phyloP scores from a whole-genome alignment of 345 rosid species.

The Arabis alpina region DNA sequence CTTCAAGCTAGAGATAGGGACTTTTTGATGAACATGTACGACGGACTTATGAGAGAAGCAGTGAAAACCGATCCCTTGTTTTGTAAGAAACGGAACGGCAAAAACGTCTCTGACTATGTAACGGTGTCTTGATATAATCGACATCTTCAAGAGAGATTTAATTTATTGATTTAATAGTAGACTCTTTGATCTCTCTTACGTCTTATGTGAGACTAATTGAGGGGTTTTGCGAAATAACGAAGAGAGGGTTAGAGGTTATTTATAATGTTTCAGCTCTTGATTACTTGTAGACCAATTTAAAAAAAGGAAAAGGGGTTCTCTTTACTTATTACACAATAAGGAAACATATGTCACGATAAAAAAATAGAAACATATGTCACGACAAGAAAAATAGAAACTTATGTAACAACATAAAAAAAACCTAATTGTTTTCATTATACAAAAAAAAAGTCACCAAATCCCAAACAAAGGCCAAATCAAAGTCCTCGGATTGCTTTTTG shows the following conservation, averaged over 20 bases:
- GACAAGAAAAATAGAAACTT: too few relatives aligned
- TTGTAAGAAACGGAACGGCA: slow-evolving; percentile 20
- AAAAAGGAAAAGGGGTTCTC: too few relatives aligned
- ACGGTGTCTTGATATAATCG: background rate
- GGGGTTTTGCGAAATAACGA: background rate
- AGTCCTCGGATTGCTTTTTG: too few relatives aligned
- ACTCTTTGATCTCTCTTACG: background rate
- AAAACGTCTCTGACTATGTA: background rate
- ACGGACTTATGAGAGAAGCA: background rate
- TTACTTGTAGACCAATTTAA: too few relatives aligned
- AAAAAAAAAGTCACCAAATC: too few relatives aligned
- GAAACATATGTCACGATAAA: background rate
- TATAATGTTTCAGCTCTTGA: too few relatives aligned
- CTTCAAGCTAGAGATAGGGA: background rate
- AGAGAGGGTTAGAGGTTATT: background rate
- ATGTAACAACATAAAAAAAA: too few relatives aligned
- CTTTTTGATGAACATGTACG: slow-evolving; percentile 14
- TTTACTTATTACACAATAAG: background rate
- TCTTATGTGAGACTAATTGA: background rate
- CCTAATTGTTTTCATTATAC: too few relatives aligned
- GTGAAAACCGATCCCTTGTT: slow-evolving; percentile 6
- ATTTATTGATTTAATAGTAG: background rate
- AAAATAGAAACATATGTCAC: too few relatives aligned
- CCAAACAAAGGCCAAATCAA: too few relatives aligned
- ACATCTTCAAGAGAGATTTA: background rate